These are phyloP conservation scores for Penicillium sp. DNA, from an alignment of 2,329 filamentous ascomycete genomes.

Conservation along the genomic window DNA sequence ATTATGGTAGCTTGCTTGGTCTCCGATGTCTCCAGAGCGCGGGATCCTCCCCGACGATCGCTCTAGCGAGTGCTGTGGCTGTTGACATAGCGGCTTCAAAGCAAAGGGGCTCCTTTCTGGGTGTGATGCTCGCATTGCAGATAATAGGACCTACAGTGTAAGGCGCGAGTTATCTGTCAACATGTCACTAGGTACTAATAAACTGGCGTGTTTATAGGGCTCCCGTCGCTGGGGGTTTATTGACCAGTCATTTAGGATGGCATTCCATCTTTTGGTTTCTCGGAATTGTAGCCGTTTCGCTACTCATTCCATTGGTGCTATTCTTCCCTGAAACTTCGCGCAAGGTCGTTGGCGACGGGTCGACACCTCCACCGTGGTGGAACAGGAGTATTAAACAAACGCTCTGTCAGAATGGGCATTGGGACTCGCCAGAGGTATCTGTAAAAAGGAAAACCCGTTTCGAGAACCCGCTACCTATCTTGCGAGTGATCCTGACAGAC, in stretches of 20 bases:
- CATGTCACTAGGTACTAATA: background rate
- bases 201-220: constrained; percentile 24
- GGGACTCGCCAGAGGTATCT: background rate
- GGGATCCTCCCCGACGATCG: constrained; percentile 45
- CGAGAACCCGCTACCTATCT: background rate
- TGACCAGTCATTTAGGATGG: constrained; percentile 54
- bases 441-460: background rate
- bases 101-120: constrained; percentile 48
- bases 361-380: constrained; percentile 19
- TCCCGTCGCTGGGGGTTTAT: constrained; percentile 54
- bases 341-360: constrained; percentile 37
- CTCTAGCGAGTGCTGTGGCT: constrained; percentile 43
- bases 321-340: constrained; percentile 41
- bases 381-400: background rate
- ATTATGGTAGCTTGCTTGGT: background rate
- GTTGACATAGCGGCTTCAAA: constrained; percentile 44
- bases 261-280: constrained; percentile 58
- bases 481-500: background rate
- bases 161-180: background rate
- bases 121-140: constrained; percentile 25
- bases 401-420: background rate
- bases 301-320: constrained; percentile 25
- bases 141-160: constrained; percentile 48
- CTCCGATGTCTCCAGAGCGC: constrained; percentile 41
- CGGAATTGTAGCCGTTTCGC: constrained; percentile 42